These are phyloP conservation scores for Murraya paniculata DNA, from an alignment of 345 rosid species.

Conservation along the genomic window DNA sequence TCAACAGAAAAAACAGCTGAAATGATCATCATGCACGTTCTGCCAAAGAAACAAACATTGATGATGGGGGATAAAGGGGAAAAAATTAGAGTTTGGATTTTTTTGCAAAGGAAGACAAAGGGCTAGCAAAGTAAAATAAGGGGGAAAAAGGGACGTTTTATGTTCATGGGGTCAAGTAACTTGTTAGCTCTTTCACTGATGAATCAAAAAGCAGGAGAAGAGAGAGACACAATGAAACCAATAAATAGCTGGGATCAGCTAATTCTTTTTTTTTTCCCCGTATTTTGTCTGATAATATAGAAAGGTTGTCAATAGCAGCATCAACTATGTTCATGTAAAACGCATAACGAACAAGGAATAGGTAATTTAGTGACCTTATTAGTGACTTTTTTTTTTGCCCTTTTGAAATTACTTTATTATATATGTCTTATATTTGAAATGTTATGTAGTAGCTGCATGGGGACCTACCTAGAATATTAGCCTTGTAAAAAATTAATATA, in stretches of 20 bases:
- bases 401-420: not conserved
- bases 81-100: not conserved
- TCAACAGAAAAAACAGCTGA: conserved; percentile 39
- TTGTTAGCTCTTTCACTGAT: conserved; percentile 11
- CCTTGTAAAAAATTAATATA: too few relatives aligned
- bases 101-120: conserved; percentile 15
- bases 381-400: too few relatives aligned
- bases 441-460: not conserved
- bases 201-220: conserved; percentile 13
- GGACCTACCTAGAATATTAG: not conserved
- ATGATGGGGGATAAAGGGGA: not conserved
- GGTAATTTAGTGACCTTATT: not conserved
- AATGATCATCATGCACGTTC: not conserved
- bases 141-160: not conserved
- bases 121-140: not conserved
- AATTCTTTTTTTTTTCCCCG: conserved; percentile 1
- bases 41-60: conserved; percentile 26
- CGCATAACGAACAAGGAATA: not conserved
- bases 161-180: conserved; percentile 22
- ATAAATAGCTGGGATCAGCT: conserved; percentile 25
- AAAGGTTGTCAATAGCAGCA: conserved; percentile 11
- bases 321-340: conserved; percentile 20
- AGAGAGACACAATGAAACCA: conserved; percentile 16
- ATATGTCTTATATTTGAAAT: not conserved
- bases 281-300: conserved; percentile 21